Evolutionary conservation across 371 early-diverging fungal species (phyloP).

Genomic region (Sporodiniella umbellata): DNA sequence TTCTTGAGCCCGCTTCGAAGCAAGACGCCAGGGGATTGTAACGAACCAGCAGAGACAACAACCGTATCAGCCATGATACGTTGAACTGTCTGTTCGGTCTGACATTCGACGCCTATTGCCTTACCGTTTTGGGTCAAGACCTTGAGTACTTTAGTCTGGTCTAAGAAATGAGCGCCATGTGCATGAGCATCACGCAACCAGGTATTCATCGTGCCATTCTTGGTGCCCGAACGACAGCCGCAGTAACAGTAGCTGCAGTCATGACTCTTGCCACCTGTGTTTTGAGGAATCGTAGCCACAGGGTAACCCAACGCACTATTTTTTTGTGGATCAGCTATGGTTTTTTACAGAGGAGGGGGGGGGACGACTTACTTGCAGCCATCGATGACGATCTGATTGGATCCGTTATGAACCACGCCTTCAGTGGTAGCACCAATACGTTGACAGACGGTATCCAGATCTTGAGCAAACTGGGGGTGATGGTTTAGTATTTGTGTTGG

Average conservation of each 20-base stretch:
- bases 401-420: constrained; percentile 56
- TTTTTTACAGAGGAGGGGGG: too few species aligned
- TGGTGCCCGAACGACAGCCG: constrained; percentile 72
- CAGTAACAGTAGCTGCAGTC: constrained; percentile 66
- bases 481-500: not conserved
- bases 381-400: constrained; percentile 58
- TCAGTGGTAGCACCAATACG: constrained; percentile 56
- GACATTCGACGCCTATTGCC: constrained; percentile 49
- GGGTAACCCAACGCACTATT: constrained; percentile 62
- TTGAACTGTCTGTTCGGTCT: constrained; percentile 21
- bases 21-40: constrained; percentile 68
- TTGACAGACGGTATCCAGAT: constrained; percentile 52
- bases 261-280: constrained; percentile 58
- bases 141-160: constrained; percentile 51
- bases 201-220: constrained; percentile 65
- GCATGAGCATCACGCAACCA: constrained; percentile 68
- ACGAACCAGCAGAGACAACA: constrained; percentile 63
- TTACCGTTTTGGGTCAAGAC: constrained; percentile 51
- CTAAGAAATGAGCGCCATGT: constrained; percentile 60
- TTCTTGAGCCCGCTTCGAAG: constrained; percentile 65
- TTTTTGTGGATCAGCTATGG: too few species aligned
- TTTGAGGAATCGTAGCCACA: constrained; percentile 61
- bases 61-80: constrained; percentile 56
- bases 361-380: constrained; percentile 60
- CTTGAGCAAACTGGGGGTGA: constrained; percentile 21